Evolutionary conservation across 139 green algal genomes (phyloP).

Genomic region (Marvania coccoides): DNA sequence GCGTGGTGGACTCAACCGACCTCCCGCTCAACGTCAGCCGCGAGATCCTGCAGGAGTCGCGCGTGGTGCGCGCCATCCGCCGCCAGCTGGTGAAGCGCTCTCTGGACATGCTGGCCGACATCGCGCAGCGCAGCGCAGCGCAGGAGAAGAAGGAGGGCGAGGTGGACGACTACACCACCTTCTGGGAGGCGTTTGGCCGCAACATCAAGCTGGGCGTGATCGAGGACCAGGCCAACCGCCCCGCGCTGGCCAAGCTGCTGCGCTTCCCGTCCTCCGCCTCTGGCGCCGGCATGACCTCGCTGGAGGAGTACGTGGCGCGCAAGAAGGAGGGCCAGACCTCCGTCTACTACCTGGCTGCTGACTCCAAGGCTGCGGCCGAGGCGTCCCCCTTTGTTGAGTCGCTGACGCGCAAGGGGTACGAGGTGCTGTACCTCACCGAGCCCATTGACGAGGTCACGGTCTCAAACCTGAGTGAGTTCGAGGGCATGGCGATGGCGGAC

Average conservation of each 20-base stretch:
- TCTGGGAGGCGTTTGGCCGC: conserved; percentile 91
- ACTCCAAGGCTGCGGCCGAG: conserved; percentile 1
- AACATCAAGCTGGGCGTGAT: conserved; percentile 78
- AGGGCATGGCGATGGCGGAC: conserved; percentile 81
- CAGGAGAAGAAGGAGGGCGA: conserved; percentile 60
- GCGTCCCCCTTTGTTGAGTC: conserved; percentile 26
- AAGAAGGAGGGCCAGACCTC: conserved; percentile 89
- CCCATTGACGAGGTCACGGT: conserved; percentile 91
- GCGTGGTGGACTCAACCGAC: conserved; percentile 92
- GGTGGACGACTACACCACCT: conserved; percentile 44
- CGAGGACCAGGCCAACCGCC: conserved; percentile 76
- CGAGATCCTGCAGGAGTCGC: conserved; percentile 93
- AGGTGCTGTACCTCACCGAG: conserved; percentile 95
- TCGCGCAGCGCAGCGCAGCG: conserved; percentile 48
- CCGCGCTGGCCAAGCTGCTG: conserved; percentile 73
- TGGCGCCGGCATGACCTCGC: conserved; percentile 41
- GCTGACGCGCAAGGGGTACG: conserved; percentile 29
- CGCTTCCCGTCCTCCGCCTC: conserved; percentile 27
- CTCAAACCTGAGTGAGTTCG: conserved; percentile 76
- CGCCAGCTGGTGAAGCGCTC: conserved; percentile 85
- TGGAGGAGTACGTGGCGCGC: conserved; percentile 77
- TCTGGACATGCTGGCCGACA: conserved; percentile 87
- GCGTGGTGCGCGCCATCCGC: conserved; percentile 86
- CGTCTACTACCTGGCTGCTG: conserved; percentile 92
- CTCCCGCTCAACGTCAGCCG: conserved; percentile 96